Evolutionary conservation across 108 stramenopile genomes (phyloP), one percentile per base, ranked within the genome.

Genomic region (Seminavis robusta): DNA sequence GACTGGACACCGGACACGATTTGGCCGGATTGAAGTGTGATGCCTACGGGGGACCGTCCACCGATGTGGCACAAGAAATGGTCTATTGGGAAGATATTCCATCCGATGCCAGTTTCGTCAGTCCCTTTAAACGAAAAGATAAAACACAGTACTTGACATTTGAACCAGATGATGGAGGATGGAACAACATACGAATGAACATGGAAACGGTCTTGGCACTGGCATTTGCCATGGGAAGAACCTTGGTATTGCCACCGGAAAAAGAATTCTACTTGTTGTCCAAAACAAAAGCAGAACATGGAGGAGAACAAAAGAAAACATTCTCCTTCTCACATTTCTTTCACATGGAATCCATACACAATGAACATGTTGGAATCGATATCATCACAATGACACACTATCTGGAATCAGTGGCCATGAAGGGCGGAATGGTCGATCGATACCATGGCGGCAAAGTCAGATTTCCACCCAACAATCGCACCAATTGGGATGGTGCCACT

Each of bases 141-240:
- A 50, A 48, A 4, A 20, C 28, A 1, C 45, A 59, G 24, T 54
- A 30, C 19, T 4, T 54, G 52, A 54, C 52, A 15, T 30, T 54
- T 15, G 52, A 54, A 49, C 48, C 48, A 5, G 48, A 49, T 54
- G 38, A 47, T 30, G 80, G 80, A 16, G 96, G 96, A 3, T 97
- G 88, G 73, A 97, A 97, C 71, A 97, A 97, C 68, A 91, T 95
- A 55, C 88, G 96, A 30, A 95, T 95, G 94, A 50, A 54, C 32
- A 49, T 27, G 60, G 49, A 61, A 21, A 51, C 60, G 3, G 60
- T 61, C 20, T 7, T 61, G 15, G 76, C 82, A 45, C 81, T 96
- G 61, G 93, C 97, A 5, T 74, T 80, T 63, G 90, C 92, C 23
- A 98, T 90, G 72, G 94, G 92, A 9, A 65, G 97, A 0, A 94